Conservation (phyloP, 208 protist species). For the Tritrichomonas foetus region DNA sequence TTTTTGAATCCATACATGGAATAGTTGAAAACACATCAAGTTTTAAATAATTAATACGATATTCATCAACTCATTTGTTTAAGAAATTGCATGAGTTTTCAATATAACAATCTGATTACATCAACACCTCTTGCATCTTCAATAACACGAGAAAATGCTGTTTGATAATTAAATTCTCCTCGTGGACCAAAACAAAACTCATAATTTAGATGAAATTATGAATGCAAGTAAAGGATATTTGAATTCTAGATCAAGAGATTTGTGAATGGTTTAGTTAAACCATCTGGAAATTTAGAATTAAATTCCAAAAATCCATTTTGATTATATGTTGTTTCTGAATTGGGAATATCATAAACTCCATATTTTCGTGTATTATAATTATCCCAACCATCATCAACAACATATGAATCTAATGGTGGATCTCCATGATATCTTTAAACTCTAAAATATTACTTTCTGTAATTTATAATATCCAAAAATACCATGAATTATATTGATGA, state of each 20-base stretch:
- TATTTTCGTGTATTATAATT: not conserved
- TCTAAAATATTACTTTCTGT: not conserved
- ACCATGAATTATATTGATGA: not conserved
- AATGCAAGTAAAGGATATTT: not conserved
- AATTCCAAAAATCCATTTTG: not conserved
- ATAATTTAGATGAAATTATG: not conserved
- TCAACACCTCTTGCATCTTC: not conserved
- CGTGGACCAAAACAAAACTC: not conserved
- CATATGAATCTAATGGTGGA: too few species aligned
- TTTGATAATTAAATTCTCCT: not conserved
- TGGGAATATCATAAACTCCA: not conserved
- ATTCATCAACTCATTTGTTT: not conserved
- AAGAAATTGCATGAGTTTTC: not conserved
- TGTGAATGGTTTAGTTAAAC: not conserved
- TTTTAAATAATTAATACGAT: not conserved
- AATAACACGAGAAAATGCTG: not conserved
- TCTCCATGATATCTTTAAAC: not conserved
- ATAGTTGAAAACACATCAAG: not conserved
- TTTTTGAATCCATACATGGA: not conserved
- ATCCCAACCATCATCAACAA: too few species aligned
- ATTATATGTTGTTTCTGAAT: not conserved
- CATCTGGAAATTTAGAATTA: not conserved
- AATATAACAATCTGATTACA: not conserved
- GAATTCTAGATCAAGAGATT: too few species aligned
- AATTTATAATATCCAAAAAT: not conserved